These are phyloP conservation scores for Lodderomyces orthopsilosis DNA, from an alignment of 1,139 yeast species.

Conservation along the genomic window DNA sequence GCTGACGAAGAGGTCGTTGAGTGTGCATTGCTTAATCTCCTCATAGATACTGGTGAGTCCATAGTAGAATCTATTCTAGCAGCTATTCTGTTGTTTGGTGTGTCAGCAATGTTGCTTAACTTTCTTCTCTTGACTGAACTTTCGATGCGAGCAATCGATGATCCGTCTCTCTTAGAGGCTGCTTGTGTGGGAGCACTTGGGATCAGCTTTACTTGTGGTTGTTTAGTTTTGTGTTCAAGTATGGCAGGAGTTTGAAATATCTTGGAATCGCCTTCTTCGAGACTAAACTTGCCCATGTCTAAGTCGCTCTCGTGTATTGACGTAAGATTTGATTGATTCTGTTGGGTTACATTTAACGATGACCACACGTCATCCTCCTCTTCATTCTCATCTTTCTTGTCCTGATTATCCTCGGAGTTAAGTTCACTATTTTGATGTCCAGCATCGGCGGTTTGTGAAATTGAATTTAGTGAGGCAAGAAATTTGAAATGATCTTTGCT, in stretches of 20 bases:
- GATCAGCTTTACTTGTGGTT: neutral
- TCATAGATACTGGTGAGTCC: constrained; percentile 29
- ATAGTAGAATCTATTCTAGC: constrained; percentile 35
- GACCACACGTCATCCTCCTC: constrained; percentile 31
- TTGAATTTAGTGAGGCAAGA: constrained; percentile 10
- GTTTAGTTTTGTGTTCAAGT: neutral
- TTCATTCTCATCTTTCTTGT: neutral
- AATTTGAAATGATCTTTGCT: constrained; percentile 8
- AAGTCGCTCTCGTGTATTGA: constrained; percentile 28
- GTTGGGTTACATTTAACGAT: constrained; percentile 17
- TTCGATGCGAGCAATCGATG: neutral
- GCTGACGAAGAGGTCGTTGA: constrained; percentile 11
- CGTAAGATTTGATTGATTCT: constrained; percentile 24
- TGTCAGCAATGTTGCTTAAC: constrained; percentile 18
- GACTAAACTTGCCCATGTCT: neutral
- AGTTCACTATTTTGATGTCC: neutral
- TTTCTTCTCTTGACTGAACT: constrained; percentile 10
- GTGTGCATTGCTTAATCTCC: constrained; percentile 15
- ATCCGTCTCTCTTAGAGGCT: neutral
- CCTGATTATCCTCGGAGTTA: neutral
- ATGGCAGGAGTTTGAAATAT: constrained; percentile 35
- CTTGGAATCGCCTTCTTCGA: constrained; percentile 6
- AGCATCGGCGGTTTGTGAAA: neutral
- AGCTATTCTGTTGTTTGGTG: constrained; percentile 41
- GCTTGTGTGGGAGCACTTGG: neutral